A percentile compares a stretch with the other conserved stretches of the same genome.
These are phyloP conservation scores for Rugosomyces carneus DNA, from an alignment of 1,284 basidiomycete genomes.

Conservation along the genomic window DNA sequence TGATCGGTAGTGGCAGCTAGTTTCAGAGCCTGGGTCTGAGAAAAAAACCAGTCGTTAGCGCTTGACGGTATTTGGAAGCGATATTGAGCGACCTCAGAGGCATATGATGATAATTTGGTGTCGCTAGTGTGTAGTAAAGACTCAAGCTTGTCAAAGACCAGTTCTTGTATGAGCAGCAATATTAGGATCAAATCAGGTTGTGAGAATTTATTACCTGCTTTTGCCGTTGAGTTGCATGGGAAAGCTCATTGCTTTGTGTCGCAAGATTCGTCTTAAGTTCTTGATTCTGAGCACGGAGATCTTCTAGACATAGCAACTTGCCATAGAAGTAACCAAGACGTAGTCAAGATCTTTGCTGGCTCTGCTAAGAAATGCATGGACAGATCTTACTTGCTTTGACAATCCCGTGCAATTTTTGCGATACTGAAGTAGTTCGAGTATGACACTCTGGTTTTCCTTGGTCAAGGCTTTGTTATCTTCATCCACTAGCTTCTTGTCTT, in stretches of 20 bases:
- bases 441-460: neutral
- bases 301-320: neutral
- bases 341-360: no score
- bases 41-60: neutral
- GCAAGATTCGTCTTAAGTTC: neutral
- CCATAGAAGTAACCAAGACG: no score
- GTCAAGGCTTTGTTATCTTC: neutral
- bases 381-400: slow-evolving; percentile 1
- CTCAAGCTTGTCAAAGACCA: no score
- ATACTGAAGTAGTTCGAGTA: neutral
- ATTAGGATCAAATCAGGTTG: neutral
- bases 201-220: neutral
- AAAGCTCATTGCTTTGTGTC: neutral
- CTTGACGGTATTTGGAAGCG: no score
- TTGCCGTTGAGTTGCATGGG: neutral
- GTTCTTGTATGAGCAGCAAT: no score
- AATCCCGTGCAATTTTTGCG: neutral
- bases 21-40: slow-evolving; percentile 4
- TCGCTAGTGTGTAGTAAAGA: no score
- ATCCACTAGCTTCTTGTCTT: neutral
- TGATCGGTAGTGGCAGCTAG: neutral
- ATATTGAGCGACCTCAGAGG: no score
- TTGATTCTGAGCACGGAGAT: neutral
- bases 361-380: no score
- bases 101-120: no score